phyloP scores from a whole-genome alignment of 1,284 basidiomycete species.

The Hemileia vastatrix region DNA sequence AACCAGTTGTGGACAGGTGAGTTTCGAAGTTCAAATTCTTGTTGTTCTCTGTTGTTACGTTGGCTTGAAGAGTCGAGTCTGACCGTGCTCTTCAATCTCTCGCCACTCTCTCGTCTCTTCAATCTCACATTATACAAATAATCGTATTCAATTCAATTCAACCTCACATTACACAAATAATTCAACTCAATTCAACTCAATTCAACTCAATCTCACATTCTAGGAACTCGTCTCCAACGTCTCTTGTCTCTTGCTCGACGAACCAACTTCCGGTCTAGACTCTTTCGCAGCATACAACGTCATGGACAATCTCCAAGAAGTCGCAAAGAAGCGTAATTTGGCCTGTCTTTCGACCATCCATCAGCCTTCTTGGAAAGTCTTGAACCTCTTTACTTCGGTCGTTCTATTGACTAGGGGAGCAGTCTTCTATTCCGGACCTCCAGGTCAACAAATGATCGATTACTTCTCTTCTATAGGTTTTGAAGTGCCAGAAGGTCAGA shows the following conservation, averaged over 20 bases:
- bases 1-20: conserved; percentile 26
- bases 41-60: too few relatives aligned
- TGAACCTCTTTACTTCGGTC: conserved; percentile 1
- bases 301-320: conserved; percentile 27
- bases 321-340: conserved; percentile 1
- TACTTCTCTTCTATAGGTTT: conserved; percentile 9
- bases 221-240: conserved; percentile 30
- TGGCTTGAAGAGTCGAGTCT: too few relatives aligned
- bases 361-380: conserved; percentile 12
- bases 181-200: not conserved
- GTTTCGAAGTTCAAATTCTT: too few relatives aligned
- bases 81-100: too few relatives aligned
- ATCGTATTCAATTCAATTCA: not conserved
- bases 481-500: conserved; percentile 9
- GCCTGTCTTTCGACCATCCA: conserved; percentile 21
- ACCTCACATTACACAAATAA: not conserved
- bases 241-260: conserved; percentile 30
- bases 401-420: conserved; percentile 16
- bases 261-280: conserved; percentile 30
- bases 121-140: too few relatives aligned
- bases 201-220: not conserved
- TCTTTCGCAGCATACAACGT: conserved; percentile 29
- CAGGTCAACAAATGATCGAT: not conserved
- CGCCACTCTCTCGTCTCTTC: too few relatives aligned
- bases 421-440: conserved; percentile 22